Base-by-base conservation (phyloP, 129 eudicot genomes). In the Flaveria bidentis region DNA sequence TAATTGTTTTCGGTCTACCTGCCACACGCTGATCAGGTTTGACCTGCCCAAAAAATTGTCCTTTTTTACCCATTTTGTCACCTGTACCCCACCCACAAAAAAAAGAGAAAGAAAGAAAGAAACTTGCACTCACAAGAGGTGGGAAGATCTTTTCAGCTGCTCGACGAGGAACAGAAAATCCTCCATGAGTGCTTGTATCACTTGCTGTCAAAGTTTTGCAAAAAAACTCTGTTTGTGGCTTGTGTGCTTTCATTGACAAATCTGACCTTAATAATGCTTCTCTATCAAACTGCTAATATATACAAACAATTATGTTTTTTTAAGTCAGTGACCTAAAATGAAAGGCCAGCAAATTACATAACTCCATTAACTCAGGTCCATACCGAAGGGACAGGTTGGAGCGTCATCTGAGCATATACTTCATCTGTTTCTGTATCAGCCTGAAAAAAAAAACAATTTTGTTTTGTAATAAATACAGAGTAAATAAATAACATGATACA, bases 151-250 rank as follows among this genome's bases (percentile, higher is more conserved):
- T 94, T 75, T 95, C 99, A 42, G 99, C 99, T 74, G 99, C 91
- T 74, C 99, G 93, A 8, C 99, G 99, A 73, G 99, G 99, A 20
- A 95, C 99, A 33, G 99, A 95, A 78, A 95, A 95, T 61, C 99
- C 99, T 42, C 97, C 99, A 82, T 95, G 99, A 45, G 99, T 95
- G 83, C 99, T 95, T 15, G 99, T 95, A 79, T 95, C 99, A 87
- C 99, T 95, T 47, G 99, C 99, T 39, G 99, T 95, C 88, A 95
- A 80, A 6, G 97, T 91, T 79, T 95, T 95, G 60, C 99, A 95
- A 67, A 95, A 95, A 72, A 89, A 95, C 52, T 95, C 92, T 9
- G 99, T 87, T 73, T 91, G 98, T 45, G 97, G 98, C 84, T 91
- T 94, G 82, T 89, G 80, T 70, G 83, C 84, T 74, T 88, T 93